Conservation (phyloP, 208 protist species). For the Porcisia hertigi region DNA sequence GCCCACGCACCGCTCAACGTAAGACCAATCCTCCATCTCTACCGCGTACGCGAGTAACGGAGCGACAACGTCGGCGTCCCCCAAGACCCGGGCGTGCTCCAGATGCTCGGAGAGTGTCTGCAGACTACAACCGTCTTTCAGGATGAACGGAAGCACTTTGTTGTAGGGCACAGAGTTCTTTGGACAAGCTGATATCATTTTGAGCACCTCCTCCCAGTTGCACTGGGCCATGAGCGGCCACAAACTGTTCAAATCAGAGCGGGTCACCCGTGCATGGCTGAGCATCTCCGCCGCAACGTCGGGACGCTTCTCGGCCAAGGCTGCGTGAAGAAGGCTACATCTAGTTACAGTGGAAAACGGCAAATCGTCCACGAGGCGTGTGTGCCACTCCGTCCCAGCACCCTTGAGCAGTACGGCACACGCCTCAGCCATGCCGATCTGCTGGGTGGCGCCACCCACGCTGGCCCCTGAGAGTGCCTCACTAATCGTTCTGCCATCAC, state of each 20-base stretch:
- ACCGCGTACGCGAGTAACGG: conserved; percentile 81
- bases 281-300: conserved; percentile 87
- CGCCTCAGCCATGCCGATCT: conserved; percentile 84
- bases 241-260: conserved; percentile 56
- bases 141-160: conserved; percentile 65
- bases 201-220: conserved; percentile 80
- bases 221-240: conserved; percentile 83
- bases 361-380: conserved; percentile 68
- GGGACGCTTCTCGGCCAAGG: conserved; percentile 59
- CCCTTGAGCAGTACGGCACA: conserved; percentile 83
- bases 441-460: conserved; percentile 42
- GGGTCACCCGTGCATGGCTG: conserved; percentile 60
- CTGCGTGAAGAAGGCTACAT: conserved; percentile 75
- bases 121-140: conserved; percentile 77
- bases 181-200: conserved; percentile 81
- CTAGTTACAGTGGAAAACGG: conserved; percentile 86
- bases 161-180: conserved; percentile 86
- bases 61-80: conserved; percentile 84
- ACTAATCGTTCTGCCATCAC: conserved; percentile 81
- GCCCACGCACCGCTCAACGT: conserved; percentile 73
- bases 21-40: conserved; percentile 72
- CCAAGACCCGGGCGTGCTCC: conserved; percentile 83
- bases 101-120: conserved; percentile 83
- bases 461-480: conserved; percentile 59
- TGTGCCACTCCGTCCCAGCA: conserved; percentile 72